Conservation (phyloP, 306 rosid species). For the Lupinus albus region DNA sequence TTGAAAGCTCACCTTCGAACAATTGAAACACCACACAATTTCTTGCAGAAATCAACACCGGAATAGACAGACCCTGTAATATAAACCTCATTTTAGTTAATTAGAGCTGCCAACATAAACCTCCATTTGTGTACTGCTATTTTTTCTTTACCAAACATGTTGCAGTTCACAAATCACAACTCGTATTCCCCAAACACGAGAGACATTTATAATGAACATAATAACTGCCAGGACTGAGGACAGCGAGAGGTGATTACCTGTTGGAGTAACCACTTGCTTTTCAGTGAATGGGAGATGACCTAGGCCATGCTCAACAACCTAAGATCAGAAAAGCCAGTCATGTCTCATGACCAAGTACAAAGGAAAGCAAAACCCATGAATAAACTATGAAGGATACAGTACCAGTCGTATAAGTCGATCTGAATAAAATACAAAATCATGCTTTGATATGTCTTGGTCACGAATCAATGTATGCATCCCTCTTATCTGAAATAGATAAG, state of each 20-base stretch:
- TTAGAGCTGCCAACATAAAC: conserved; percentile 5
- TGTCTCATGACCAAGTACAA: conserved; percentile 18
- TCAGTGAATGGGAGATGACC: conserved; percentile 97
- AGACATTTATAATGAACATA: neutral
- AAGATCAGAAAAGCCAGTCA: conserved; percentile 30
- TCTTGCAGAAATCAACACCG: conserved; percentile 98
- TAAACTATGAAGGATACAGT: conserved; percentile 34
- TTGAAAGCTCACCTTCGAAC: conserved; percentile 85
- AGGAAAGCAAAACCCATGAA: conserved; percentile 25
- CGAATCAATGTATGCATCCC: conserved; percentile 98
- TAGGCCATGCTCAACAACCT: conserved; percentile 99
- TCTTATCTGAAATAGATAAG: conserved; percentile 70
- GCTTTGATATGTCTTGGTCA: conserved; percentile 86
- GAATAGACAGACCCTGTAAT: conserved; percentile 81
- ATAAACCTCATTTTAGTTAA: conserved; percentile 1
- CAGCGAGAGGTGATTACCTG: conserved; percentile 56
- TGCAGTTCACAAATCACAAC: conserved; percentile 27
- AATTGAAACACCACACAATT: conserved; percentile 93
- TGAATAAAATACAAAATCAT: conserved; percentile 92
- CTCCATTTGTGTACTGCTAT: conserved; percentile 9
- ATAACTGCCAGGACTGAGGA: conserved; percentile 3
- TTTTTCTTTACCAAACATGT: conserved; percentile 16
- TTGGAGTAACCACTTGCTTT: conserved; percentile 93
- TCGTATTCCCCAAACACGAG: conserved; percentile 27
- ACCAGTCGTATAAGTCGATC: conserved; percentile 96